Evolutionary conservation across 805 yeast genomes (phyloP).

Genomic region (Saccharomyces eubayanus): DNA sequence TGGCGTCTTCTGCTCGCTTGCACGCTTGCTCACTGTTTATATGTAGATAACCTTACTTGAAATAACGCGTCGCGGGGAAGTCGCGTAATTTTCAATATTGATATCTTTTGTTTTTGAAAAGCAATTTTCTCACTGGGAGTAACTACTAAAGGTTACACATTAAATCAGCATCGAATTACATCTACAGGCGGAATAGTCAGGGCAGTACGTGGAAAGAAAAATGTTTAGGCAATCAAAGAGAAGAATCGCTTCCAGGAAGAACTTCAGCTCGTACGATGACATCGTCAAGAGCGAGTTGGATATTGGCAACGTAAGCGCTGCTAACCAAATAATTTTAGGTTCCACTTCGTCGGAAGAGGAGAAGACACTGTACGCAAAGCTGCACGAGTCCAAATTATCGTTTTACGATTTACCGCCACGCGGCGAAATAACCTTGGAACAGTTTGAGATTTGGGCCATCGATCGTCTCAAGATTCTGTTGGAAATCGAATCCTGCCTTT

Average conservation of each 20-base stretch:
- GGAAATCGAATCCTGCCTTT: constrained; percentile 70
- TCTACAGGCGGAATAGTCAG: not conserved
- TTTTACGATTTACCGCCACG: constrained; percentile 72
- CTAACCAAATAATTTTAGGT: constrained; percentile 20
- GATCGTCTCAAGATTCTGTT: constrained; percentile 77
- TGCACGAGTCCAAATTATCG: constrained; percentile 56
- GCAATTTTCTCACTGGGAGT: not conserved
- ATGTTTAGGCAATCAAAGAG: constrained; percentile 73
- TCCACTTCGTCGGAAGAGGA: constrained; percentile 23
- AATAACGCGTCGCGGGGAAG: not conserved
- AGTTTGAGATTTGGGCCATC: constrained; percentile 93
- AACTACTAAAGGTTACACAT: not conserved
- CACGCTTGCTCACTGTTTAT: not conserved
- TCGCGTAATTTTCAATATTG: not conserved
- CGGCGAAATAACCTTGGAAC: constrained; percentile 81
- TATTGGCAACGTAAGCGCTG: constrained; percentile 21
- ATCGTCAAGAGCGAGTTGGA: constrained; percentile 10
- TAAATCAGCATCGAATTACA: not conserved
- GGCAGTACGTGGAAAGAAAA: not conserved
- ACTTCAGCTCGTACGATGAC: constrained; percentile 39
- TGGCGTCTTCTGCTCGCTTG: not conserved
- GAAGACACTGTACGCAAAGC: constrained; percentile 29
- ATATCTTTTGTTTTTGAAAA: not conserved
- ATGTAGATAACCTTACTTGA: not conserved
- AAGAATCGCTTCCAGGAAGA: constrained; percentile 64